Evolutionary conservation across 129 eudicot genomes (phyloP), one percentile per base, ranked within the genome.

Genomic region (Dittrichia graveolens): DNA sequence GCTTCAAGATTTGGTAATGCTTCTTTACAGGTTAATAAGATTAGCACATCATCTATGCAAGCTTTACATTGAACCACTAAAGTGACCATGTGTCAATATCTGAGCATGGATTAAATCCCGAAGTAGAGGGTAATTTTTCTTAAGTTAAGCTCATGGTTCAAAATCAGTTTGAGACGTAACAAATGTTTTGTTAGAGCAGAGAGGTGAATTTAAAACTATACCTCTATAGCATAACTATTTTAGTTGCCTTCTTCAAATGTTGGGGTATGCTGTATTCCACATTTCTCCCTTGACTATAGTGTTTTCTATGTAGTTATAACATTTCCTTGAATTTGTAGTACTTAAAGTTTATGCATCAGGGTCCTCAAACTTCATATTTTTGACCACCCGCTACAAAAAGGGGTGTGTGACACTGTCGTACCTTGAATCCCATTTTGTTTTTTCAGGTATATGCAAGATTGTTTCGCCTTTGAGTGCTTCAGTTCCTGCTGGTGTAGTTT

Each of bases 391-490:
- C 14, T 15, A 16, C 10, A 9, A 34, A 46, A 52, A 40, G 55
- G 39, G 54, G 7, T 9, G 5, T 65, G 45, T 50, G 56, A 43
- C 63, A 38, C 62, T 12, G 7, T 56, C 5, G 38, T 6, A 41
- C 7, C 48, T 58, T 38, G 7, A 65, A 70, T 69, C 38, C 31
- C 31, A 24, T 24, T 53, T 54, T 69, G 61, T 46, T 10, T 44
- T 70, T 79, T 54, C 83, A 95, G 99, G 99, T 63, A 91, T 95
- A 60, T 95, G 99, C 90, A 95, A 95, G 90, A 88, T 95, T 78
- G 94, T 95, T 46, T 90, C 97, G 54, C 99, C 99, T 61, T 11
- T 95, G 65, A 84, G 70, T 86, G 97, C 97, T 72, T 77, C 93
- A 42, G 95, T 95, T 72, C 96, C 99, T 80, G 99, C 99, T 79